Base-by-base conservation (phyloP, 768 basidiomycete species). In the Pholiota microspora region DNA sequence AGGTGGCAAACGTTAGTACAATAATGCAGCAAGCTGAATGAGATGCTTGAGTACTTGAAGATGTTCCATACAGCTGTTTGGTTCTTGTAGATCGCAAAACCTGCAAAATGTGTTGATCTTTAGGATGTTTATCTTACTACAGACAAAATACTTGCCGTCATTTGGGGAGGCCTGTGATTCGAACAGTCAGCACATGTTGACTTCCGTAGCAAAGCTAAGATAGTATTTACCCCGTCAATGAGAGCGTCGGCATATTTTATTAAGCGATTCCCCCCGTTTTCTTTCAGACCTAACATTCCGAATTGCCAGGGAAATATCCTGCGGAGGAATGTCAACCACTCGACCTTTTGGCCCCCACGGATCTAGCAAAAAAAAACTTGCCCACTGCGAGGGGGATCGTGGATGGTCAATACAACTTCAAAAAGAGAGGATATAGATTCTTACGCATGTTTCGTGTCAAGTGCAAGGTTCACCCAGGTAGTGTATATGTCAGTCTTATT, bases 271-370 rank as follows among this genome's bases (percentile, higher is more conserved):
- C 81, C 82, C 3, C 77, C 77, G 58, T 69, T 66, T 59, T 84
- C 81, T 27, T 69, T 80, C 51, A 82, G 64, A 25, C 74, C 76
- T 3, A 78, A 62, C 45, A 70, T 67, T 5, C 82, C 81, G 51
- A 79, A 82, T 65, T 84, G 81, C 81, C 82, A 84, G 0, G 80
- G 81, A 71, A 83, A 75, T 36, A 84, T 80, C 1, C 82, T 78
- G 25, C 3, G 10, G 18, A 12, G 16, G 3, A 6, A 31, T 31
- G 6, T 28, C n/a, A 51, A 12, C 31, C 4, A 16, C 3, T 16
- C 24, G n/a, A 6, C 12, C 15, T 7, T 48, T 25, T 34, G 16
- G 9, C 4, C 27, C 28, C 10, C 18, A 29, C 38, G 32, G 10
- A 21, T 13, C 45, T 24, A 31, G 29, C 7, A 6, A 31, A 31